A percentile compares a stretch with the other conserved stretches of the same genome.
phyloP scores from a whole-genome alignment of 345 rosid species.

The Theobroma cacao region DNA sequence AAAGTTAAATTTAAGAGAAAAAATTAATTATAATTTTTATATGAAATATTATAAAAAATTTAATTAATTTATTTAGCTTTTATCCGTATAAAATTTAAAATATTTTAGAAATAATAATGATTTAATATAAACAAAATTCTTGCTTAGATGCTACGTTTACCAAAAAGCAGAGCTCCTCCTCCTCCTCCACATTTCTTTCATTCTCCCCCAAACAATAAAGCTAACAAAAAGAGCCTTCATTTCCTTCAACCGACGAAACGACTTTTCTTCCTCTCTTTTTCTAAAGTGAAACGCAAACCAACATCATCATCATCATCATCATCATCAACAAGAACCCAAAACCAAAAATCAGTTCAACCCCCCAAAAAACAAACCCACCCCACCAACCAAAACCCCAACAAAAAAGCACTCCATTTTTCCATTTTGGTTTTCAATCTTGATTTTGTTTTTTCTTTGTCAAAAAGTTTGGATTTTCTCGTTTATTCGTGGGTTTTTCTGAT shows the following conservation, averaged over 20 bases:
- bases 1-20: no score
- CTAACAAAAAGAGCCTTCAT: not conserved
- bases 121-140: not conserved
- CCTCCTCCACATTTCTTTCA: no score
- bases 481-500: slow-evolving; percentile 10
- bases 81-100: not conserved
- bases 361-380: not conserved
- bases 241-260: not conserved
- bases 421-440: not conserved
- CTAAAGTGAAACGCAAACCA: not conserved
- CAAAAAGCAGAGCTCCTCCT: not conserved
- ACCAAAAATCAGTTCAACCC: not conserved
- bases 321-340: not conserved
- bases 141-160: not conserved
- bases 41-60: no score
- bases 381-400: not conserved
- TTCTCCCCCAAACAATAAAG: not conserved
- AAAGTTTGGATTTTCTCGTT: not conserved
- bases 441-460: not conserved
- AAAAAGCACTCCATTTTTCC: not conserved
- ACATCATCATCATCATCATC: not conserved
- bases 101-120: not conserved
- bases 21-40: no score
- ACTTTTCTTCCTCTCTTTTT: not conserved
- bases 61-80: not conserved